phyloP scores from a whole-genome alignment of 2,329 filamentous ascomycete species.

The Tolypocladium amazonense region DNA sequence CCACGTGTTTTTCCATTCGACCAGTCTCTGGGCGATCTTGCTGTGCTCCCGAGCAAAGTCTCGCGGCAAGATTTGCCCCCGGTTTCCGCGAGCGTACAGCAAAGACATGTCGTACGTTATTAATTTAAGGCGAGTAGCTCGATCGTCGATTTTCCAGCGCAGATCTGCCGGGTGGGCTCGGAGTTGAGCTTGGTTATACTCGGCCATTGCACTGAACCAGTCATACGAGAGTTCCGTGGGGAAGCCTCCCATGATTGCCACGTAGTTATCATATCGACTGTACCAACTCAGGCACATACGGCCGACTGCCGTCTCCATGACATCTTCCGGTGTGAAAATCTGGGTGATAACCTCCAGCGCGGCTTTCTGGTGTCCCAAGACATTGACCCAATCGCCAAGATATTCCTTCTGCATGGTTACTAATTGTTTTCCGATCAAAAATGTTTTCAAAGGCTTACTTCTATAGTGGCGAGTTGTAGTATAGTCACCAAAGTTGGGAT shows the following conservation, averaged over 20 bases:
- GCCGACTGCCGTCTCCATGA: constrained; percentile 59
- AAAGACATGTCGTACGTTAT: constrained; percentile 73
- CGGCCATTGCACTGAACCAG: constrained; percentile 62
- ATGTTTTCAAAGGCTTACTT: constrained; percentile 44
- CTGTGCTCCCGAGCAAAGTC: constrained; percentile 55
- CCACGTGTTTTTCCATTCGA: constrained; percentile 43
- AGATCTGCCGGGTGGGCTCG: constrained; percentile 50
- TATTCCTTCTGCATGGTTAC: constrained; percentile 58
- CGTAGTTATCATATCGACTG: constrained; percentile 74
- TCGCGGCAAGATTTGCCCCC: constrained; percentile 51
- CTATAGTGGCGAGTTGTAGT: constrained; percentile 83
- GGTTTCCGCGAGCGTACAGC: constrained; percentile 59
- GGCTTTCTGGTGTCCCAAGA: constrained; percentile 86
- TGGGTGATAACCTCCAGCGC: constrained; percentile 71
- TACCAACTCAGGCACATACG: constrained; percentile 83
- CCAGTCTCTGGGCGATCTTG: constrained; percentile 35
- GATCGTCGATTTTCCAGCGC: constrained; percentile 55
- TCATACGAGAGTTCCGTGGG: constrained; percentile 62
- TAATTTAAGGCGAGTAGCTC: constrained; percentile 55
- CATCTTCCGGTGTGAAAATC: constrained; percentile 66
- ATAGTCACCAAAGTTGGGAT: constrained; percentile 76
- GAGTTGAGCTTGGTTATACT: constrained; percentile 51
- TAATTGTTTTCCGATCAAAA: background rate
- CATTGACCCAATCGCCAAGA: constrained; percentile 88
- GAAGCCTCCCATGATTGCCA: constrained; percentile 72